Conservation (phyloP, 176 grass and related monocot genomes). For the Tillandsia leiboldiana region DNA sequence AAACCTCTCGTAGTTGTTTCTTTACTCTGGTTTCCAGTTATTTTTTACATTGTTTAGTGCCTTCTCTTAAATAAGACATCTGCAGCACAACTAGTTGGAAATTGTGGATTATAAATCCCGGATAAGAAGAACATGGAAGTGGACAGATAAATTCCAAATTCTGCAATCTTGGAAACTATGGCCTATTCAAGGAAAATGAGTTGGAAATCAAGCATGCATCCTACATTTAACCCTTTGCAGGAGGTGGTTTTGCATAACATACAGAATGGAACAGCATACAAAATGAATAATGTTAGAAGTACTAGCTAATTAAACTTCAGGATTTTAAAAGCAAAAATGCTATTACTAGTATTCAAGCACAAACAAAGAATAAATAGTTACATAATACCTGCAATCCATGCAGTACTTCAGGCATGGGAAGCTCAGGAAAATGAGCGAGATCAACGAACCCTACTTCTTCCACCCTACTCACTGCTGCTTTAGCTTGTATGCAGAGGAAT, state of each 20-base stretch:
- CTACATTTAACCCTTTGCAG: background rate
- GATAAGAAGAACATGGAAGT: too few relatives aligned
- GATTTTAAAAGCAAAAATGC: background rate
- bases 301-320: background rate
- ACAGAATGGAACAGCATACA: background rate
- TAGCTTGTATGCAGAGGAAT: constrained; percentile 77
- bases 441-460: constrained; percentile 82
- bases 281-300: background rate
- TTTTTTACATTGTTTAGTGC: too few relatives aligned
- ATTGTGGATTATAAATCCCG: too few relatives aligned
- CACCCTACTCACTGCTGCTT: constrained; percentile 58
- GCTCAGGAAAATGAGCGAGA: constrained; percentile 73
- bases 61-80: too few relatives aligned
- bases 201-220: background rate
- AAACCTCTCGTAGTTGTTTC: background rate
- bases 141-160: background rate
- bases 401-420: constrained; percentile 91
- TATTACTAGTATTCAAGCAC: background rate
- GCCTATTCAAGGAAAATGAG: background rate
- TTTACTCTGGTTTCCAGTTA: too few relatives aligned
- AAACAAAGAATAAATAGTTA: background rate
- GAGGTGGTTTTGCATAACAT: background rate
- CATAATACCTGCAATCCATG: constrained; percentile 75
- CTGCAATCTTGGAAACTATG: background rate
- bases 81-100: too few relatives aligned